Conservation (phyloP, 2,329 filamentous ascomycete species). For the Didymella keratinophila region DNA sequence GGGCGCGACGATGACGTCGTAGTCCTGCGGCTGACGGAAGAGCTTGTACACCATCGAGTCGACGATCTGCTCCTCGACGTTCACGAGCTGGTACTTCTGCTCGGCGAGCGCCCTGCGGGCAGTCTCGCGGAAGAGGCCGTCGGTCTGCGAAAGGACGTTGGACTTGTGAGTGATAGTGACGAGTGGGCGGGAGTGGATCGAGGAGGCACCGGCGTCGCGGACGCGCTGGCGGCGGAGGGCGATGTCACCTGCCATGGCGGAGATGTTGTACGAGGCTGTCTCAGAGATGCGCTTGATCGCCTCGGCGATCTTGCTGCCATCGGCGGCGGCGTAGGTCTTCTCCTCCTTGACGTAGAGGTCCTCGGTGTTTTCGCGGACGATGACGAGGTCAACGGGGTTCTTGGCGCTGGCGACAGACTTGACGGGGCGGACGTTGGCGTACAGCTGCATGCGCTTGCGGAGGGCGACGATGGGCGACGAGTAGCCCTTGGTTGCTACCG, state of each 20-base stretch:
- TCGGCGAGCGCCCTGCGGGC: conserved; percentile 75
- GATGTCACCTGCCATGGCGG: conserved; percentile 93
- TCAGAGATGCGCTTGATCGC: conserved; percentile 97
- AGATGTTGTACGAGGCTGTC: conserved; percentile 83
- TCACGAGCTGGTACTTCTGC: conserved; percentile 67
- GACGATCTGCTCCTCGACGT: conserved; percentile 95
- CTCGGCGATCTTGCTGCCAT: conserved; percentile 85
- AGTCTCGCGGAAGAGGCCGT: conserved; percentile 90
- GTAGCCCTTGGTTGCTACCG: conserved; percentile 90
- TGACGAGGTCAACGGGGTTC: conserved; percentile 88
- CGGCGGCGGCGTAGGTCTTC: conserved; percentile 76
- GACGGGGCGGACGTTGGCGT: conserved; percentile 96
- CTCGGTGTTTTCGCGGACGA: conserved; percentile 98
- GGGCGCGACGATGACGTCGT: conserved; percentile 97
- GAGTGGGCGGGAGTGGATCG: conserved; percentile 73
- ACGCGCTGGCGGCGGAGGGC: conserved; percentile 85
- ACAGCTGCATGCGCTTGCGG: conserved; percentile 92
- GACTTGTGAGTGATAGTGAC: conserved; percentile 99
- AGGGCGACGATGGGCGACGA: conserved; percentile 96
- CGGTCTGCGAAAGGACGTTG: conserved; percentile 95
- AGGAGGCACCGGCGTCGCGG: conserved; percentile 64
- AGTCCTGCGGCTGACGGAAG: conserved; percentile 91
- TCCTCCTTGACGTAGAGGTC: conserved; percentile 99
- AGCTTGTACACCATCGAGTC: conserved; percentile 99
- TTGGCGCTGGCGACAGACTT: conserved; percentile 75